These are phyloP conservation scores for Streptanthus diversifolius DNA, from an alignment of 345 rosid species.

Conservation along the genomic window DNA sequence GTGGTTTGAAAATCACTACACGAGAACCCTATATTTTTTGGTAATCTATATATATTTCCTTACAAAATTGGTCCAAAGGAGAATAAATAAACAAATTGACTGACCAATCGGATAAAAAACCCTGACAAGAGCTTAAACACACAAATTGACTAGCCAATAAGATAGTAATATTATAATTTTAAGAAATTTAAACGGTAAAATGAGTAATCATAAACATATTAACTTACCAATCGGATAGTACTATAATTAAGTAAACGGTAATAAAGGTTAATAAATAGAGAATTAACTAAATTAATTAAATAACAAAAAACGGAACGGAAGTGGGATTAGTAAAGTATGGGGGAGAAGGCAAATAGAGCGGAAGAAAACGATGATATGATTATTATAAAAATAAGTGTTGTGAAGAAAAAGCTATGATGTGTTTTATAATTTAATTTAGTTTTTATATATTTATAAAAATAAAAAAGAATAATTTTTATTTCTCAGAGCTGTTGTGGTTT, in stretches of 20 bases:
- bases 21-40: not conserved
- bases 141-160: not conserved
- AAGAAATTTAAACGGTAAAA: not conserved
- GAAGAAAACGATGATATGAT: slow-evolving; percentile 27
- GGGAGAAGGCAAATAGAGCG: slow-evolving; percentile 39
- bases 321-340: slow-evolving; percentile 25
- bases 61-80: not conserved
- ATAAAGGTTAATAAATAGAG: not conserved
- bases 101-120: not conserved
- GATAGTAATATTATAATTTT: not conserved
- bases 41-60: not conserved
- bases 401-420: slow-evolving; percentile 30
- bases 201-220: not conserved
- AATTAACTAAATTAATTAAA: not conserved
- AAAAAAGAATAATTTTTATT: not conserved
- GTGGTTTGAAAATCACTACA: slow-evolving; percentile 27
- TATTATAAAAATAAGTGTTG: slow-evolving; percentile 29
- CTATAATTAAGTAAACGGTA: not conserved
- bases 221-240: not conserved
- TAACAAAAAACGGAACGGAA: not conserved
- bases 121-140: not conserved
- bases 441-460: not conserved
- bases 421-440: not conserved
- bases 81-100: not conserved
- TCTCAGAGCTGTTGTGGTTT: slow-evolving; percentile 25